Evolutionary conservation across 2,329 filamentous ascomycete species (phyloP), one percentile per base, ranked within the genome.

Genomic region (Ophiostoma quercus): DNA sequence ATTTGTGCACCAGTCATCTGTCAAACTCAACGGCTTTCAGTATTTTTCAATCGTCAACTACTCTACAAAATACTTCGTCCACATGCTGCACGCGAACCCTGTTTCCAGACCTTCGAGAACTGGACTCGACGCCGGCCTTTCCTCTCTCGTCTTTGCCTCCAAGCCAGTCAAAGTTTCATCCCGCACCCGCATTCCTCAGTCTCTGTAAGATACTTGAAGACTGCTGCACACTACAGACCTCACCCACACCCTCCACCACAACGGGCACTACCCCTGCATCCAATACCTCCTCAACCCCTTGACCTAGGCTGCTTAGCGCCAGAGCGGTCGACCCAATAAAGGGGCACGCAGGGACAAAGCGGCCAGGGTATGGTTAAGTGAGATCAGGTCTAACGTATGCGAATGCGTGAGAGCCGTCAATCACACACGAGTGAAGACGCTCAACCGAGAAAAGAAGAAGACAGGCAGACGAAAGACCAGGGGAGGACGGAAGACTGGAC

Each of bases 251-350:
- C 62, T 60, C 60, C 68, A 34, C 47, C 60, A 66, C 68, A 71
- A 60, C 69, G 32, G 37, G 62, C 37, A 65, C 54, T 69, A 62
- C 71, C 71, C 71, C 71, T 72, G 71, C 71, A 71, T 71, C 66
- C 69, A 67, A 67, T 70, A 65, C 69, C 47, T 65, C 69, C 51
- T 68, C 69, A 25, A 34, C 71, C 69, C 71, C 69, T 72, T 67
- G 66, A 16, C 68, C 70, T 71, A 71, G 68, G 34, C 67, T 16
- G 2, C 60, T 69, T 71, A 72, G 71, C 71, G 70, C 66, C 70
- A 29, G 19, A 22, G 29, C 68, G 34, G 9, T 14, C 32, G n/a
- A 65, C 34, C 68, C 70, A 71, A 69, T 54, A 72, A 72, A 72
- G 70, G 70, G 70, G 71, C 69, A 68, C 66, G 25, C 68, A 67